Conservation (phyloP, 2,329 filamentous ascomycete genomes). For the Mycocentrospora acerina region DNA sequence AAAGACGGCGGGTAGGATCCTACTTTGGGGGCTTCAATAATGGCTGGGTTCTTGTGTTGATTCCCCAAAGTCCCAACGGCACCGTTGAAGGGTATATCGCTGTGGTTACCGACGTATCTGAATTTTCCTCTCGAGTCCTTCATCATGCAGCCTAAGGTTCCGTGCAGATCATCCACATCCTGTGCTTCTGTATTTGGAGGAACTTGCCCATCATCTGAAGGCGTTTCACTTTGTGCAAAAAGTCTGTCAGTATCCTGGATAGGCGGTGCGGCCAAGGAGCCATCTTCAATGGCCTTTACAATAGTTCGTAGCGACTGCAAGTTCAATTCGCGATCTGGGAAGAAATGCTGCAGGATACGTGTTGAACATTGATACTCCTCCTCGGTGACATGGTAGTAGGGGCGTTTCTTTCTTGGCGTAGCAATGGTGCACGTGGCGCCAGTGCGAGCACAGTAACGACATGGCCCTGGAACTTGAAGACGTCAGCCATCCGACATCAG, state of each 20-base stretch:
- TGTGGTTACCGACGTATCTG: conserved; percentile 40
- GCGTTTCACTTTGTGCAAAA: conserved; percentile 20
- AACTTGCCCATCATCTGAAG: conserved; percentile 30
- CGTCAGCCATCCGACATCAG: conserved; percentile 15
- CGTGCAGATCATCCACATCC: conserved; percentile 38
- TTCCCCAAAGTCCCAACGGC: conserved; percentile 36
- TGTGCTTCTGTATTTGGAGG: conserved; percentile 26
- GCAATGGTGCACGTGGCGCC: conserved; percentile 39
- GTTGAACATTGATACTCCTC: conserved; percentile 43
- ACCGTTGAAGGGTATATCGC: conserved; percentile 42
- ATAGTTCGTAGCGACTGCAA: conserved; percentile 36
- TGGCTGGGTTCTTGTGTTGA: conserved; percentile 19
- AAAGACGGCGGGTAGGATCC: conserved; percentile 35
- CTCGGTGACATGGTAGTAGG: conserved; percentile 44
- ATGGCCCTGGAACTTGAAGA: conserved; percentile 39
- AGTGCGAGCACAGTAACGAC: conserved; percentile 41
- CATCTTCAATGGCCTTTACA: conserved; percentile 35
- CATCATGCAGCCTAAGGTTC: conserved; percentile 41
- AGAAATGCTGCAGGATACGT: conserved; percentile 41
- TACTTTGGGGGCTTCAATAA: conserved; percentile 34
- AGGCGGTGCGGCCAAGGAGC: conserved; percentile 26
- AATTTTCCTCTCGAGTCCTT: conserved; percentile 37
- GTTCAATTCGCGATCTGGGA: conserved; percentile 40
- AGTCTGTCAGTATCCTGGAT: conserved; percentile 25
- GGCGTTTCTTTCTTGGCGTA: conserved; percentile 39